phyloP scores from a whole-genome alignment of 2,329 filamentous ascomycete genomes.

The Aureobasidium sp. region DNA sequence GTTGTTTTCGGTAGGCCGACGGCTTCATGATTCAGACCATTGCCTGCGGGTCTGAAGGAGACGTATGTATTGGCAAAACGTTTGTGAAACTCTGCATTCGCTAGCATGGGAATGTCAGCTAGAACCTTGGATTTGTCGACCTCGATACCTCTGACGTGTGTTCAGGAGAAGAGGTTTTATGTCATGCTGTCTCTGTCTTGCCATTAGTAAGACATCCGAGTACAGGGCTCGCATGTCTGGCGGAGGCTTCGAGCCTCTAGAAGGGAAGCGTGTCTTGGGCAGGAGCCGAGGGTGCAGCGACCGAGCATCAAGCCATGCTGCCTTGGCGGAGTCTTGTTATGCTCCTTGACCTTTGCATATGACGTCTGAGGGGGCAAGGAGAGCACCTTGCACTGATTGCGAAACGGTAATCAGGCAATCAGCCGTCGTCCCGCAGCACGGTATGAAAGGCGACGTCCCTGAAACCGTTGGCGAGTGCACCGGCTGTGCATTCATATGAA shows the following conservation, averaged over 20 bases:
- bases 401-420: conserved; percentile 11
- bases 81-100: conserved; percentile 13
- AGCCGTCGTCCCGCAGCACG: conserved; percentile 6
- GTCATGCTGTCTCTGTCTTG: neutral
- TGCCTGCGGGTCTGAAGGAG: neutral
- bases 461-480: conserved; percentile 7
- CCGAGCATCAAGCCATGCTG: neutral
- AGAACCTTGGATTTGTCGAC: neutral
- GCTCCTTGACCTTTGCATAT: neutral
- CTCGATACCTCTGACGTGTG: conserved; percentile 3
- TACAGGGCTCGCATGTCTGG: neutral
- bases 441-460: conserved; percentile 10
- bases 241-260: neutral
- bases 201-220: neutral
- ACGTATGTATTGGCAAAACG: conserved; percentile 13
- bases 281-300: neutral
- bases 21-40: conserved; percentile 7
- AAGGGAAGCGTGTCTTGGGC: neutral
- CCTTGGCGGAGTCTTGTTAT: conserved; percentile 3
- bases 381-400: conserved; percentile 8
- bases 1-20: conserved; percentile 4
- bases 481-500: conserved; percentile 9
- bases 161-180: neutral
- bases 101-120: conserved; percentile 12
- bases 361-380: conserved; percentile 9